Evolutionary conservation across 2,329 filamentous ascomycete species (phyloP), one percentile per base, ranked within the genome.

Genomic region (Pseudocercospora macadamiae): DNA sequence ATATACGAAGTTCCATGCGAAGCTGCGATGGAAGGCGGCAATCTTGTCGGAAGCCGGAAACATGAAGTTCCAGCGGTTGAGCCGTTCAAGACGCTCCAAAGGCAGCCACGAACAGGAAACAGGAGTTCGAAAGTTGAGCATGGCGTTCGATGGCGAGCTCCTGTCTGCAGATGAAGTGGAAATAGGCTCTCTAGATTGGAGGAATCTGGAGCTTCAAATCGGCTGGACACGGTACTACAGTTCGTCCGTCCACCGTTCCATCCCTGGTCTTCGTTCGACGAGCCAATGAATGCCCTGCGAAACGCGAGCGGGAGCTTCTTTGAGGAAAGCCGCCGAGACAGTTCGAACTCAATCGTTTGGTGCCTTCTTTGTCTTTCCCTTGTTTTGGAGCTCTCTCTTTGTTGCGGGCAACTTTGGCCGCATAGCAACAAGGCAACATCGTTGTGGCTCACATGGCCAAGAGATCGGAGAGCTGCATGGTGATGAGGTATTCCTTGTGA

Each of bases 91-190:
- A 37, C 5, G 34, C 34, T n/a, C n/a, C n/a, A n/a, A n/a, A n/a
- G n/a, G n/a, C n/a, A n/a, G 34, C 34, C 34, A 37, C 36, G 36
- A 21, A 19, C 8, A 39, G 16, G 36, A 39, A 37, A 18, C n/a
- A 37, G 3, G n/a, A 16, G 5, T 37, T 16, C n/a, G 45, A 28
- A 16, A 9, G n/a, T n/a, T n/a, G n/a, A n/a, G n/a, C n/a, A n/a
- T 49, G 45, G 45, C 45, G 45, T 28, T 49, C 18, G 48, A 10
- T 51, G 6, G 34, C 5, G 14, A 51, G 47, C 47, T 51, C 47
- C 28, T 16, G 28, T 28, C 19, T 32, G 47, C 47, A 51, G 14
- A 34, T 51, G 28, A 51, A 51, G 48, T 51, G 48, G 18, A 32
- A 51, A 49, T 51, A 51, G 18, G 14, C 28, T 36, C 47, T 16